phyloP scores from a whole-genome alignment of 371 early-diverging fungal genomes.

The Parasitella parasitica region DNA sequence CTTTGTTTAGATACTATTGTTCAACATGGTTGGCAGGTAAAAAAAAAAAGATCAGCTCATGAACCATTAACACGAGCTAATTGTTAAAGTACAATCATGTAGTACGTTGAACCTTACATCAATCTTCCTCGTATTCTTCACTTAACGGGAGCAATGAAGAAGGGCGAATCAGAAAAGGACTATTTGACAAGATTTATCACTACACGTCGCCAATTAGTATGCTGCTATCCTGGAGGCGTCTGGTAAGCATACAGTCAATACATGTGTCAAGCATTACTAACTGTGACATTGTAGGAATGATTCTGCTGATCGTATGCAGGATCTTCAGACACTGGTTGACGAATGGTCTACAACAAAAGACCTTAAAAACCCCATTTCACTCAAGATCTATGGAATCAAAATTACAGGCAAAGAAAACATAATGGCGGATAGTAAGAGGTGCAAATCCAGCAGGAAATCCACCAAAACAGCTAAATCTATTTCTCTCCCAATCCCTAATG shows the following conservation, averaged over 20 bases:
- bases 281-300: constrained; percentile 27
- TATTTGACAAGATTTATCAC: constrained; percentile 44
- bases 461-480: constrained; percentile 13
- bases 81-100: not conserved
- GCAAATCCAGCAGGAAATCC: constrained; percentile 10
- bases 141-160: constrained; percentile 35
- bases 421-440: constrained; percentile 23
- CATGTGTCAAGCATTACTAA: not conserved
- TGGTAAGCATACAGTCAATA: constrained; percentile 25
- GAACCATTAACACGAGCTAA: not conserved
- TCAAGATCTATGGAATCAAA: constrained; percentile 33
- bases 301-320: constrained; percentile 43
- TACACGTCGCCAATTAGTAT: constrained; percentile 44
- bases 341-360: constrained; percentile 38
- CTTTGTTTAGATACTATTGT: constrained; percentile 44
- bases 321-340: constrained; percentile 36
- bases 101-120: constrained; percentile 47
- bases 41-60: not conserved
- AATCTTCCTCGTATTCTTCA: constrained; percentile 44
- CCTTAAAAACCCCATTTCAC: constrained; percentile 24
- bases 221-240: constrained; percentile 45
- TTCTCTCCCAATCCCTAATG: constrained; percentile 39
- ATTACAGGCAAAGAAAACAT: constrained; percentile 43
- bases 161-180: constrained; percentile 28
- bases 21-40: constrained; percentile 56